Conservation (phyloP, 169 alveolate genomes). For the Plasmodium knowlesi region DNA sequence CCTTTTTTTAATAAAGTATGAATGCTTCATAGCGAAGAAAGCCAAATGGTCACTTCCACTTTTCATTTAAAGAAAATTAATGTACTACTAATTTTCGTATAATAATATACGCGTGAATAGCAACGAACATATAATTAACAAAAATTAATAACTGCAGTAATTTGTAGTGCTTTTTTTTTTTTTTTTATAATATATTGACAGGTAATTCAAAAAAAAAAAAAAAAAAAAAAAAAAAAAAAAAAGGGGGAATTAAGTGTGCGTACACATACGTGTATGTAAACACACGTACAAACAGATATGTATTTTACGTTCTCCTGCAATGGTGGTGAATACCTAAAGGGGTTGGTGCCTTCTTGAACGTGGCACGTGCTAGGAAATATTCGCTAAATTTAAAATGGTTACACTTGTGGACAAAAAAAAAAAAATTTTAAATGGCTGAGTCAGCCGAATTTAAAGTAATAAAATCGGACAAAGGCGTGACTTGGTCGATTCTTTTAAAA, state of each 20-base stretch:
- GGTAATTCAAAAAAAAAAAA: not conserved
- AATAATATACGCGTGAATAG: not conserved
- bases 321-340: not conserved
- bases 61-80: not conserved
- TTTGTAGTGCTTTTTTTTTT: not conserved
- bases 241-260: not conserved
- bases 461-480: not conserved
- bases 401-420: not conserved
- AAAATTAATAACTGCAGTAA: not conserved
- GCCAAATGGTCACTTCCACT: not conserved
- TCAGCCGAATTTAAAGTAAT: not conserved
- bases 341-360: not conserved
- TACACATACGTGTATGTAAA: not conserved
- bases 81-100: not conserved
- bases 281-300: not conserved
- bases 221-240: not conserved
- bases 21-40: not conserved
- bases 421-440: not conserved
- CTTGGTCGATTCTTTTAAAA: not conserved
- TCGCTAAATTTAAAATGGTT: not conserved
- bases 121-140: constrained; percentile 1
- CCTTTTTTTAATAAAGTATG: constrained; percentile 15
- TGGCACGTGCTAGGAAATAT: not conserved
- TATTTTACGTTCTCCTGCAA: not conserved
- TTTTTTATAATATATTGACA: not conserved